phyloP scores from a whole-genome alignment of 1,284 basidiomycete genomes.

The Naganishia cerealis region DNA sequence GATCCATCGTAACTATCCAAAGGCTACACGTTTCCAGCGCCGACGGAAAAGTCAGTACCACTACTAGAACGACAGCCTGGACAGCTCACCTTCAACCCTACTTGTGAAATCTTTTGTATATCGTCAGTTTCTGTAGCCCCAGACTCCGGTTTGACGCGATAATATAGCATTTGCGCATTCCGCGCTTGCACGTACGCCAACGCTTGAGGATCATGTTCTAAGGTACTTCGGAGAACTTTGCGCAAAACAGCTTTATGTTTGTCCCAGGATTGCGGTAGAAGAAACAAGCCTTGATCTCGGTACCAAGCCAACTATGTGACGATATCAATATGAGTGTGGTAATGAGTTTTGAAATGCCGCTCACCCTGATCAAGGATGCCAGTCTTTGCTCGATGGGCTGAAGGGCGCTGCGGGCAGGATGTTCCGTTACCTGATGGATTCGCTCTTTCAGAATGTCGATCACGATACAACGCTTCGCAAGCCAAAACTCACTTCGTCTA shows the following conservation, averaged over 20 bases:
- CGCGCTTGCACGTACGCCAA: background rate
- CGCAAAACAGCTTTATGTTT: background rate
- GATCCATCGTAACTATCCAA: slow-evolving; percentile 9
- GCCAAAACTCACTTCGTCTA: background rate
- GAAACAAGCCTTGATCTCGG: slow-evolving; percentile 6
- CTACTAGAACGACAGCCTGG: background rate
- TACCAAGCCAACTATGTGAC: slow-evolving; percentile 10
- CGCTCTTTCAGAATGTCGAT: background rate
- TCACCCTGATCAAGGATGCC: slow-evolving; percentile 1
- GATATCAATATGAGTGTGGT: background rate
- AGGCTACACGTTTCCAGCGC: background rate
- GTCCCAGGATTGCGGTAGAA: slow-evolving; percentile 15
- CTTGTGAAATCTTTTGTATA: slow-evolving; percentile 2
- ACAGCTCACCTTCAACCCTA: slow-evolving; percentile 1
- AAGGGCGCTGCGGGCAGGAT: slow-evolving; percentile 9
- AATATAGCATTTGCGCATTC: background rate
- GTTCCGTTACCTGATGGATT: background rate
- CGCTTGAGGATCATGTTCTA: background rate
- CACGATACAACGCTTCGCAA: background rate
- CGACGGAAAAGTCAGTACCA: background rate
- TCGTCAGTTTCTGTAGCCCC: background rate
- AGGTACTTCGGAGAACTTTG: background rate
- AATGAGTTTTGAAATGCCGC: background rate
- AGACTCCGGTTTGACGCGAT: slow-evolving; percentile 4
- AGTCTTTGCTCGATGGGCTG: slow-evolving; percentile 1